Conservation (phyloP, 2,329 filamentous ascomycete genomes). For the Hypoxylon sp. region DNA sequence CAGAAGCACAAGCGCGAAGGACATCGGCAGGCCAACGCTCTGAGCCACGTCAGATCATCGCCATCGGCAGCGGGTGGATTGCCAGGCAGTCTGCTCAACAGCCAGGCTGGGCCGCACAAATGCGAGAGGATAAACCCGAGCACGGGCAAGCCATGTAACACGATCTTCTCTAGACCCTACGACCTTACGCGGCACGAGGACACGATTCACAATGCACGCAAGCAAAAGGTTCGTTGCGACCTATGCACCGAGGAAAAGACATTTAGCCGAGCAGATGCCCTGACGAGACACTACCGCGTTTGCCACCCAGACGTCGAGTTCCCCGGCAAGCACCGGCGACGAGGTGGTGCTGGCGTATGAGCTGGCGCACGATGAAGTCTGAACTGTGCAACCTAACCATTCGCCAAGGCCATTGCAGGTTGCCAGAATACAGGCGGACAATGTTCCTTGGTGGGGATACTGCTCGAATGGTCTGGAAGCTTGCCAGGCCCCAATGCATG, state of each 20-base stretch:
- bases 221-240: slow-evolving; percentile 94
- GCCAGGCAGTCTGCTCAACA: slow-evolving; percentile 76
- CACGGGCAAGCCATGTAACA: slow-evolving; percentile 94
- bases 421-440: slow-evolving; percentile 12
- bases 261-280: slow-evolving; percentile 93
- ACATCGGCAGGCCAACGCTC: slow-evolving; percentile 80
- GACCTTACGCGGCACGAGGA: slow-evolving; percentile 97
- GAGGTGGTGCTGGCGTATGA: slow-evolving; percentile 50
- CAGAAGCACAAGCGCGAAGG: slow-evolving; percentile 97
- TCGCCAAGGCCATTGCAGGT: slow-evolving; percentile 24
- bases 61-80: slow-evolving; percentile 55
- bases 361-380: slow-evolving; percentile 32
- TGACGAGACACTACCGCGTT: slow-evolving; percentile 94
- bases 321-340: slow-evolving; percentile 72
- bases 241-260: slow-evolving; percentile 97
- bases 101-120: slow-evolving; percentile 91
- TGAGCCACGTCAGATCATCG: slow-evolving; percentile 57
- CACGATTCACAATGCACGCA: slow-evolving; percentile 94
- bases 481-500: slow-evolving; percentile 32
- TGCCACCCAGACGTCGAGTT: slow-evolving; percentile 91
- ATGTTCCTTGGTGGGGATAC: slow-evolving; percentile 32
- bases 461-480: slow-evolving; percentile 39
- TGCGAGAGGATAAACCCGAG: slow-evolving; percentile 95
- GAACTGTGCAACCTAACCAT: slow-evolving; percentile 16
- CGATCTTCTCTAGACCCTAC: slow-evolving; percentile 94